A percentile compares a stretch with the other conserved stretches of the same genome.
phyloP scores from a whole-genome alignment of 2,329 filamentous ascomycete species.

The Cladosporium sp. region DNA sequence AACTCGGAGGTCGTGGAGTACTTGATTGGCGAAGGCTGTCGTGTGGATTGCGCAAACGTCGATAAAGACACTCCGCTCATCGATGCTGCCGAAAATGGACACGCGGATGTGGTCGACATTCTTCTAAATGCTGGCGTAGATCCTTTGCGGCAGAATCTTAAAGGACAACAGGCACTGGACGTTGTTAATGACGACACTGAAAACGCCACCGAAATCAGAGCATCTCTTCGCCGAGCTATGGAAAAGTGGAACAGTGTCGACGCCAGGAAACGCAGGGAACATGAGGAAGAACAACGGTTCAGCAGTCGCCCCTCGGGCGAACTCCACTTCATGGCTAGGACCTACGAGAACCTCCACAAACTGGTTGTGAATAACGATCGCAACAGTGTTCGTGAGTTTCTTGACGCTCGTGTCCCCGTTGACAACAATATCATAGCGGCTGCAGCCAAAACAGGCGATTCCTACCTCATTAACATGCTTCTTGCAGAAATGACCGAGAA shows the following conservation, averaged over 20 bases:
- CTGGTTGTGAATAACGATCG: slow-evolving; percentile 45
- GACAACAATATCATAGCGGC: slow-evolving; percentile 86
- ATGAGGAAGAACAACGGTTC: slow-evolving; percentile 42
- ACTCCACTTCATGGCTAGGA: slow-evolving; percentile 45
- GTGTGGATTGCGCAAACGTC: slow-evolving; percentile 69
- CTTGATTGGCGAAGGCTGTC: slow-evolving; percentile 76
- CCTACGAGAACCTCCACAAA: slow-evolving; percentile 42
- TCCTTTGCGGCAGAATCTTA: slow-evolving; percentile 82
- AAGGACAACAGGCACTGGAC: slow-evolving; percentile 86
- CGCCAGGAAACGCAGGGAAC: slow-evolving; percentile 45
- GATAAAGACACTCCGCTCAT: slow-evolving; percentile 85
- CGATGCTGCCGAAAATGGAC: slow-evolving; percentile 93
- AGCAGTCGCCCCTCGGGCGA: slow-evolving; percentile 32
- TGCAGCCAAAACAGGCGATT: slow-evolving; percentile 85
- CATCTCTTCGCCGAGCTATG: slow-evolving; percentile 40
- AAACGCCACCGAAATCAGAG: slow-evolving; percentile 64
- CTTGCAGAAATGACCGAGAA: slow-evolving; percentile 52
- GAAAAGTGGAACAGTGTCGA: slow-evolving; percentile 33
- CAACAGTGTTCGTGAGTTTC: slow-evolving; percentile 42
- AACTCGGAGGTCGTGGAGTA: slow-evolving; percentile 82
- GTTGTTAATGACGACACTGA: slow-evolving; percentile 74
- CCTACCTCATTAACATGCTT: slow-evolving; percentile 72
- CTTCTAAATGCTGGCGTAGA: slow-evolving; percentile 84
- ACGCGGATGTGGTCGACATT: slow-evolving; percentile 79
- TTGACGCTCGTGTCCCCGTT: slow-evolving; percentile 35